These are phyloP conservation scores for Leccinum proximum DNA, from an alignment of 1,284 basidiomycete species.

Conservation along the genomic window DNA sequence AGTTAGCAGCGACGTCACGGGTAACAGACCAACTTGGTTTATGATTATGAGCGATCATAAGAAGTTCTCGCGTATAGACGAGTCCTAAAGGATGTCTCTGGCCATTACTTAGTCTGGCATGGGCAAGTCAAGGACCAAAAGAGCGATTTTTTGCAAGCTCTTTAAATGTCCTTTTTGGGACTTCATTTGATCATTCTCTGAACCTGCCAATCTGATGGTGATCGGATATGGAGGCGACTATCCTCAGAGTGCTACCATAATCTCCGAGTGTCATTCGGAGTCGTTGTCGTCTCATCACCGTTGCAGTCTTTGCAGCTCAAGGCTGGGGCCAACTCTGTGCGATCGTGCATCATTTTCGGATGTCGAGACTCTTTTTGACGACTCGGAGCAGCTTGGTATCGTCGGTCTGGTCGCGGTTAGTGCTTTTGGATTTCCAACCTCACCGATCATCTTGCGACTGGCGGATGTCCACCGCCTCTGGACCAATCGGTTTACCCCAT, in stretches of 20 bases:
- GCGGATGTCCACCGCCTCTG: neutral
- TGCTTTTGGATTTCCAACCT: conserved; percentile 8
- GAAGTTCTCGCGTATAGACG: too few relatives aligned
- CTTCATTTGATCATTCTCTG: neutral
- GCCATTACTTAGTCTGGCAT: too few relatives aligned
- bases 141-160: conserved; percentile 41
- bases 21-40: too few relatives aligned
- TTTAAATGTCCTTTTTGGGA: too few relatives aligned
- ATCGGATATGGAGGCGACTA: conserved; percentile 49
- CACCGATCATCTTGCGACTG: neutral
- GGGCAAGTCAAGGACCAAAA: neutral
- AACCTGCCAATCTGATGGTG: conserved; percentile 20
- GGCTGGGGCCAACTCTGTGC: conserved; percentile 53
- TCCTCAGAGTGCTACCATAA: conserved; percentile 44
- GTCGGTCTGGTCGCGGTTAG: conserved; percentile 45
- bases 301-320: conserved; percentile 48
- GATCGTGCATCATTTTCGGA: conserved; percentile 11
- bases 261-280: conserved; percentile 55
- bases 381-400: conserved; percentile 8
- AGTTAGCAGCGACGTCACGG: too few relatives aligned
- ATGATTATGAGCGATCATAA: too few relatives aligned
- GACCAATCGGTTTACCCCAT: neutral
- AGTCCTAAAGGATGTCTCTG: too few relatives aligned
- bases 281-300: conserved; percentile 54
- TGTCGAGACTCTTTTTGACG: conserved; percentile 9